Evolutionary conservation across 441 rosid species (phyloP).

Genomic region (Metrosideros polymorpha): DNA sequence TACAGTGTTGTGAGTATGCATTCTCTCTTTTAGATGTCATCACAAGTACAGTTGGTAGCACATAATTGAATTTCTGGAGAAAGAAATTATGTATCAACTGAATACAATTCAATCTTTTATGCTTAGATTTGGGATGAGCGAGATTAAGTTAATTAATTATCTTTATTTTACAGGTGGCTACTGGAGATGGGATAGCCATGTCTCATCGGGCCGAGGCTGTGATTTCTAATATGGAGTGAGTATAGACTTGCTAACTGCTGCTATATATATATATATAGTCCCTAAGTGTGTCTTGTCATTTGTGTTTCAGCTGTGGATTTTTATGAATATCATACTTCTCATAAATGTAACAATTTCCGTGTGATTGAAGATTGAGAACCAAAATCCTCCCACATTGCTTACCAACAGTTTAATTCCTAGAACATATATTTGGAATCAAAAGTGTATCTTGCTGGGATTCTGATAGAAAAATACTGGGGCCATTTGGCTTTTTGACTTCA

Average conservation of each 20-base stretch:
- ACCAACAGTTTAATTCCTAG: not conserved
- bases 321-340: not conserved
- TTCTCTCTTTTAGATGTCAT: not conserved
- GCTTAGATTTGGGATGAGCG: not conserved
- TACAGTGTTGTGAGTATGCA: not conserved
- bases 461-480: not conserved
- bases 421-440: not conserved
- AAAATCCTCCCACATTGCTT: not conserved
- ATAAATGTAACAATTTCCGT: not conserved
- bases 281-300: not conserved
- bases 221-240: constrained; percentile 97
- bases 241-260: constrained; percentile 1
- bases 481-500: not conserved
- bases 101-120: not conserved
- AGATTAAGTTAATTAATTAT: not conserved
- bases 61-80: not conserved
- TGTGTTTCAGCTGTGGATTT: not conserved
- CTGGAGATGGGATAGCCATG: constrained; percentile 98
- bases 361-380: not conserved
- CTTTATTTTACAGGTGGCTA: constrained; percentile 61
- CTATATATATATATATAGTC: not conserved
- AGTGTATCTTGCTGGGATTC: not conserved
- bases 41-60: not conserved
- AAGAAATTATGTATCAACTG: not conserved
- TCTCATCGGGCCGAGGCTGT: constrained; percentile 96